Evolutionary conservation across 306 rosid genomes (phyloP), one percentile per base, ranked within the genome.

Genomic region (Cucumis melo): DNA sequence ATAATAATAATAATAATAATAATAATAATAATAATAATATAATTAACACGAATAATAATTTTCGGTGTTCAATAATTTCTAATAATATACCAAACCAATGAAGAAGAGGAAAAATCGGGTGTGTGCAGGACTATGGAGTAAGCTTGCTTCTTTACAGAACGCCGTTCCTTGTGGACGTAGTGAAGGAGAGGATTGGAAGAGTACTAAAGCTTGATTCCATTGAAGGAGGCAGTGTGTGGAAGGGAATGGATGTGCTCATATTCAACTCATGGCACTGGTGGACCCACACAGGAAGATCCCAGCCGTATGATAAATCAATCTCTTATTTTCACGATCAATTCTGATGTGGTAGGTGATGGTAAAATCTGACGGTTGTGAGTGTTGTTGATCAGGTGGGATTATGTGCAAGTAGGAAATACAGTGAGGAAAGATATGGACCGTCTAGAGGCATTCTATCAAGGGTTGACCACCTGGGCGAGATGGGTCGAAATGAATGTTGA

Each of bases 191-290:
- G 2, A 88, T 79, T 8, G 96, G 97, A 14, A 66, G 89, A 53
- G 99, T 92, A 8, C 85, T 94, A 68, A 87, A 82, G 44, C 78
- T 94, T 8, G 82, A 84, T 81, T 89, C 96, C 51, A 92, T 92
- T 54, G 64, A 77, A 27, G 85, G 85, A 46, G 99, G 96, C 16
- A 76, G 86, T 74, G 83, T 90, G 7, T 94, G 99, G 99, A 83
- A 51, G 59, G 96, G 86, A 29, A 90, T 87, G 91, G 97, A 94
- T 88, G 19, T 94, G 83, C 71, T 94, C 68, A 73, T 94, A 74
- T 94, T 94, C 86, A 92, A 94, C 78, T 83, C 99, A 0, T 90
- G 99, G 97, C 99, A 94, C 70, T 94, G 99, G 99, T 94, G 99
- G 99, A 86, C 85, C 81, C 96, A 94, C 87, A 84, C 68, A 0